Percentiles rank a stretch among this genome's conserved stretches.
phyloP scores from a whole-genome alignment of 345 rosid genomes.

The Alliaria petiolata region DNA sequence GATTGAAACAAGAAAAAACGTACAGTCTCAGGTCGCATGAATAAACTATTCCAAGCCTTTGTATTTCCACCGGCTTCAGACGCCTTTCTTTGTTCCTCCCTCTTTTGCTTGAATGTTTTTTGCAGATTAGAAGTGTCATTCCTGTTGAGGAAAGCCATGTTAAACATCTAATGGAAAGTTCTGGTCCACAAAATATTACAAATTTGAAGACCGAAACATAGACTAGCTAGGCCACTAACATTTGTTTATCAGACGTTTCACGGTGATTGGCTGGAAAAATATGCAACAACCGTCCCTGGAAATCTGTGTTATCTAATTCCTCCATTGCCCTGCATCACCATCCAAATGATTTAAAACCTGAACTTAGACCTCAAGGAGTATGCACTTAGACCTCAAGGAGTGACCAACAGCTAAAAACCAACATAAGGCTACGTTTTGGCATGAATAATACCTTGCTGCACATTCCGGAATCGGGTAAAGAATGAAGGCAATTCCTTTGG shows the following conservation, averaged over 20 bases:
- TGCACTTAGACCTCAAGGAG: background rate
- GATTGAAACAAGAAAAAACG: slow-evolving; percentile 12
- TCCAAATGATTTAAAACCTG: background rate
- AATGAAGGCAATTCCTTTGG: slow-evolving; percentile 85
- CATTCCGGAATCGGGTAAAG: slow-evolving; percentile 57
- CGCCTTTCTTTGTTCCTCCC: slow-evolving; percentile 81
- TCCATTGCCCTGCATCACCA: slow-evolving; percentile 65
- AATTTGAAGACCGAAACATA: slow-evolving; percentile 1
- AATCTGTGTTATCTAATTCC: slow-evolving; percentile 68
- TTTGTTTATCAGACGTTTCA: slow-evolving; percentile 42
- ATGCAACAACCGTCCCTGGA: slow-evolving; percentile 93
- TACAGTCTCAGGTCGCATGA: slow-evolving; percentile 91
- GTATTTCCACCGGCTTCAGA: slow-evolving; percentile 88
- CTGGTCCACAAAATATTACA: background rate
- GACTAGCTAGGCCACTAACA: slow-evolving; percentile 36
- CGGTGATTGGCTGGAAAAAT: slow-evolving; percentile 70
- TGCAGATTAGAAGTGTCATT: slow-evolving; percentile 30
- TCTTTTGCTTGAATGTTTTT: slow-evolving; percentile 70
- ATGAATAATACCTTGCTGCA: slow-evolving; percentile 62
- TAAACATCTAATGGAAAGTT: slow-evolving; percentile 14
- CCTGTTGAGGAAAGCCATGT: slow-evolving; percentile 28
- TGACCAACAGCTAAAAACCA: background rate
- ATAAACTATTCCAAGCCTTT: slow-evolving; percentile 91
- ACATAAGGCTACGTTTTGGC: background rate
- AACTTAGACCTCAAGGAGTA: slow-evolving; percentile 4